Evolutionary conservation across 1,284 basidiomycete species (phyloP).

Genomic region (Sporisorium reilianum): DNA sequence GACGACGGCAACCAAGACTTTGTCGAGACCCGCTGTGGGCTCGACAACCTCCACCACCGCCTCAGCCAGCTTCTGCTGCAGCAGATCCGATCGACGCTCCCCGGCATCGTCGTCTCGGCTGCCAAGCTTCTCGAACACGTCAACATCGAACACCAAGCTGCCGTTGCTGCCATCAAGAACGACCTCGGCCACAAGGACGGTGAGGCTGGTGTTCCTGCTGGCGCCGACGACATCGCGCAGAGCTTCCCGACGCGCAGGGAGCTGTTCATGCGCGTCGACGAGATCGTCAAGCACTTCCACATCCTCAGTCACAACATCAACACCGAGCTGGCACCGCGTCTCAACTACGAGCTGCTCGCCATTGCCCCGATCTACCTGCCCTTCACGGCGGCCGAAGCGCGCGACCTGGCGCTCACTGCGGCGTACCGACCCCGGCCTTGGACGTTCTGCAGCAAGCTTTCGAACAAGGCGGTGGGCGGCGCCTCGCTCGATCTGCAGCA

Average conservation of each 20-base stretch:
- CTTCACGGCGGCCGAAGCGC: conserved; percentile 13
- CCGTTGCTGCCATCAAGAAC: not conserved
- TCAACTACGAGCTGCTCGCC: conserved; percentile 3
- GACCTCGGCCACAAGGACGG: not conserved
- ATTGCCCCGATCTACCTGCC: conserved; percentile 24
- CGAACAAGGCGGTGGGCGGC: no score
- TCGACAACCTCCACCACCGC: conserved; percentile 16
- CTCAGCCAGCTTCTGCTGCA: conserved; percentile 25
- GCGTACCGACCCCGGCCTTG: conserved; percentile 14
- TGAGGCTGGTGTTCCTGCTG: not conserved
- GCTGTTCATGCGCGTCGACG: conserved; percentile 5
- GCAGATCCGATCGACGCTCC: conserved; percentile 8
- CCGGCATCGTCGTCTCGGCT: conserved; percentile 4
- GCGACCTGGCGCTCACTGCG: not conserved
- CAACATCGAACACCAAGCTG: not conserved
- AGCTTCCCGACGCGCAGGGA: conserved; percentile 9
- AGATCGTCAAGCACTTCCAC: conserved; percentile 8
- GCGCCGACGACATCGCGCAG: not conserved
- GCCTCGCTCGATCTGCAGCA: not conserved
- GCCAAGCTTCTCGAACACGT: not conserved
- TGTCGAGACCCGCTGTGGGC: conserved; percentile 17
- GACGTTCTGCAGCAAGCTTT: conserved; percentile 6
- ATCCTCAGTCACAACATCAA: conserved; percentile 3
- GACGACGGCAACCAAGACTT: conserved; percentile 12
- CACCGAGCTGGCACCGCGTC: conserved; percentile 8